Evolutionary conservation across 2,329 filamentous ascomycete genomes (phyloP).

Genomic region (Fulvia fulva): DNA sequence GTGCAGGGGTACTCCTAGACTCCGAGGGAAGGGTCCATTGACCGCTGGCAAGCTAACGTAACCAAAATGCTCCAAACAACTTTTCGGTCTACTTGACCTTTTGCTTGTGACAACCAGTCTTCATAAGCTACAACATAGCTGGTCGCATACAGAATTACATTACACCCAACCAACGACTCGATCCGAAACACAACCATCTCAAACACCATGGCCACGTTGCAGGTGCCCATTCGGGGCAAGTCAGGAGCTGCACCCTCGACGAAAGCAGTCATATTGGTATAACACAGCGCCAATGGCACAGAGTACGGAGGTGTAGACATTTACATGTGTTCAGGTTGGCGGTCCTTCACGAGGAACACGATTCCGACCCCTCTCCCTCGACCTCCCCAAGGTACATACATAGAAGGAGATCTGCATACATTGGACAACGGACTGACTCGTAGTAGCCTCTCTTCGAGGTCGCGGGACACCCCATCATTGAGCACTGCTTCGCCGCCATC

Average conservation of each 20-base stretch:
- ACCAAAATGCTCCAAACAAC: too few relatives aligned
- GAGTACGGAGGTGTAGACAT: neutral
- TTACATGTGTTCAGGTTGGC: slow-evolving; percentile 55
- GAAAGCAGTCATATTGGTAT: slow-evolving; percentile 91
- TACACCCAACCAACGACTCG: neutral
- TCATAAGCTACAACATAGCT: too few relatives aligned
- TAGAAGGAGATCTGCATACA: neutral
- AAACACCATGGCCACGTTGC: slow-evolving; percentile 25
- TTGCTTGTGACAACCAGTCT: too few relatives aligned
- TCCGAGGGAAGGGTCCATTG: too few relatives aligned
- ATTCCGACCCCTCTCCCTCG: slow-evolving; percentile 88
- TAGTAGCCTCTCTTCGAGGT: slow-evolving; percentile 90
- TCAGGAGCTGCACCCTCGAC: slow-evolving; percentile 56
- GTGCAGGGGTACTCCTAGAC: too few relatives aligned
- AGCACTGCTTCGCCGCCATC: slow-evolving; percentile 91
- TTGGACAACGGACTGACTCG: neutral
- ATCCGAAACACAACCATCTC: neutral
- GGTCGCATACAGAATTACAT: neutral
- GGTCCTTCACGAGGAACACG: slow-evolving; percentile 93
- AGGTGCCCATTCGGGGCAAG: slow-evolving; percentile 31
- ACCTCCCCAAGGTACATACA: slow-evolving; percentile 77
- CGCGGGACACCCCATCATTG: slow-evolving; percentile 95
- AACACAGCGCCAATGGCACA: neutral
- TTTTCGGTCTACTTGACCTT: too few relatives aligned
- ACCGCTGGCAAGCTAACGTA: too few relatives aligned